Evolutionary conservation across 495 filamentous ascomycete species (phyloP), one percentile per base, ranked within the genome.

Genomic region (Tuber magnatum): DNA sequence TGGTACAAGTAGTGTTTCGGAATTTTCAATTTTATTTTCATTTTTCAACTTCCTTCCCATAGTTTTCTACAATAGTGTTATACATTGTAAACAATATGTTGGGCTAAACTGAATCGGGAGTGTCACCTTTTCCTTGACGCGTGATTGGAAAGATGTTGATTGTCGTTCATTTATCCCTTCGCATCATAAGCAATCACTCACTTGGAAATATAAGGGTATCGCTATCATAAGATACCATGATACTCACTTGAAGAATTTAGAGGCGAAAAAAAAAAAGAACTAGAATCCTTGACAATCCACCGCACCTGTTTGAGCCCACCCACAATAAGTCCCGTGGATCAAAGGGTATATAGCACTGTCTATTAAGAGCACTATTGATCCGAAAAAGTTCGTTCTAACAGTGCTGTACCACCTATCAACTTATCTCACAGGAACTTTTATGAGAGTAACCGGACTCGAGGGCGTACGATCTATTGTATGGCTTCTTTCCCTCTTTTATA

Each of bases 261-360:
- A 12, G 9, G 42, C 42, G 10, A 44, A 44, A 5, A 44, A 24
- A 24, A 44, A 44, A 5, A 44, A 24, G 8, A 4, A 5, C 46
- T 3, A 8, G 46, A 24, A 7, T 48, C 46, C 20, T 48, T 9
- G 46, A 7, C 24, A 2, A 48, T 24, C 6, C 22, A 22, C 6
- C 44, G 0, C 46, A 7, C 7, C 46, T 24, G 18, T 48, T 48
- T 24, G 20, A 9, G 46, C 20, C 1, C 46, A 48, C 20, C 1
- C 24, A 48, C 3, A 24, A 48, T 22, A 24, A 24, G 22, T 9
- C 46, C 46, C 5, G 4, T 48, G 2, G 46, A 22, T 24, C 7
- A 48, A 24, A 22, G 18, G 22, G 75, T 69, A 41, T 48, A 56
- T 69, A 35, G 72, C 41, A 44, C 69, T 69, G 56, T 69, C 77